Base-by-base conservation (phyloP, 345 rosid species). In the Corchorus capsularis region DNA sequence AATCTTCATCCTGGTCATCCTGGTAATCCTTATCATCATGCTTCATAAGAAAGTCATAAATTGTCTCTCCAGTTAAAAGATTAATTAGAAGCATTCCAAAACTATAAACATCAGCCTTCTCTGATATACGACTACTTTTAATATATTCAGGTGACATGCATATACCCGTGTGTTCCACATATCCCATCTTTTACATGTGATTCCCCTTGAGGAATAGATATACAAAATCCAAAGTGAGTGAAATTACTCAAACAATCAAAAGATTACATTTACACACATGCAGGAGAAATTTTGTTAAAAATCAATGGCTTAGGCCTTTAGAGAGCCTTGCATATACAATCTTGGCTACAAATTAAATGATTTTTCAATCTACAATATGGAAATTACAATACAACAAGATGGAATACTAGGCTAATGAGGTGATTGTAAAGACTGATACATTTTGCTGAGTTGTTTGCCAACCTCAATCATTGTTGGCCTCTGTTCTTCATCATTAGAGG, bases 401-500 rank as follows among this genome's bases (percentile, higher is more conserved):
- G 43, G 43, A 39, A 27, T 27, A 27, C 27, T 27, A 27, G 27
- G 1, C 27, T 27, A 27, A 27, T 1, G 27, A 41, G 45, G 9
- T 45, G 47, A 5, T 45, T 6, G 47, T 5, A 45, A 5, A 59
- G 63, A 59, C 27, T 59, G 63, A 59, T 59, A 59, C 19, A 64
- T 70, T 6, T 47, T 41, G 17, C 72, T 61, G 14, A 80, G 50
- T 66, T 80, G 54, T 60, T 71, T 53, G 6, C 52, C 79, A 19
- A 80, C 86, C 53, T 75, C 65, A 17, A 63, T 20, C 74, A 83
- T 83, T 52, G 61, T 22, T 45, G 82, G 86, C 54, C 82, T 71
- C 7, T 75, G 46, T n/a, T 71, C 72, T 11, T 34, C 59, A 37
- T 5, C 11, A 1, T 32, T 1, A 15, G 5, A 1, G 15, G 16